Conservation (phyloP, 176 grass and related monocot genomes). For the Musa itinerans region DNA sequence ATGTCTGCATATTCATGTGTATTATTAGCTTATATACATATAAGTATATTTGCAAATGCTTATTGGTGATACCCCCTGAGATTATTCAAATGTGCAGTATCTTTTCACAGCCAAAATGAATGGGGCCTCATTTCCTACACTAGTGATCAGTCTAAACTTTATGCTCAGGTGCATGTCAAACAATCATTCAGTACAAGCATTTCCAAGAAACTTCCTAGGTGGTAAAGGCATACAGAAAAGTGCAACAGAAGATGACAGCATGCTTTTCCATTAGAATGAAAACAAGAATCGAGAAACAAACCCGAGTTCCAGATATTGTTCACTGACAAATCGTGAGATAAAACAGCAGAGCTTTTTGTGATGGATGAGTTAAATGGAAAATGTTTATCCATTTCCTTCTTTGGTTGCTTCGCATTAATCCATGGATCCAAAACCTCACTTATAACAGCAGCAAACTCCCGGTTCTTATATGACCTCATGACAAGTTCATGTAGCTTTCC, state of each 20-base stretch:
- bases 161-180: background rate
- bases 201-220: background rate
- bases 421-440: conserved; percentile 99
- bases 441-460: conserved; percentile 90
- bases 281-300: background rate
- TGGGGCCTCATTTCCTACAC: background rate
- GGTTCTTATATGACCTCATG: conserved; percentile 95
- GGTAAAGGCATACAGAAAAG: background rate
- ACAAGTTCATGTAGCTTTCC: conserved; percentile 96
- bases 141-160: background rate
- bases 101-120: too few relatives aligned
- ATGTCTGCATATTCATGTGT: background rate
- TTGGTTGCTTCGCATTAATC: conserved; percentile 86
- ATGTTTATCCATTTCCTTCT: conserved; percentile 75
- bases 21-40: background rate
- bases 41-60: background rate
- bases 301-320: conserved; percentile 22
- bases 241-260: background rate
- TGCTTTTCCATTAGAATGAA: background rate
- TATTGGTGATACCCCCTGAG: background rate
- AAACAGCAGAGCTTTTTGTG: conserved; percentile 45
- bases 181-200: background rate
- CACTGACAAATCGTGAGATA: conserved; percentile 26
- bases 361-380: conserved; percentile 52
- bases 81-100: too few relatives aligned